Conservation (phyloP, 1,284 basidiomycete genomes). For the Cryptococcus sp. region DNA sequence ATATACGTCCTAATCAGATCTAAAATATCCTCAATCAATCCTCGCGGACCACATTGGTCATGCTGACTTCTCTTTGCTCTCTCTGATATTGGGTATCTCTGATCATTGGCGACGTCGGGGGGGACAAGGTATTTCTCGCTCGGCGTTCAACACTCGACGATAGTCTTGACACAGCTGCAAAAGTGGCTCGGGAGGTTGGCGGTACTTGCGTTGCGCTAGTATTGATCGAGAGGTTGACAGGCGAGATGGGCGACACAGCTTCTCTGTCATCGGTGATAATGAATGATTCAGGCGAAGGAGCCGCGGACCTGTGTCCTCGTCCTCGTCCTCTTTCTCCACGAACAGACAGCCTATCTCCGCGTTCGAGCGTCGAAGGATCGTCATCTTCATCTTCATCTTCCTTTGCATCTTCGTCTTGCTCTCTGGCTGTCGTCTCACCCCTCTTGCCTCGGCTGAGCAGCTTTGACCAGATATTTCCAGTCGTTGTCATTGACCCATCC, state of each 20-base stretch:
- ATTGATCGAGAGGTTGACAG: no score
- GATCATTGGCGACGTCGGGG: neutral
- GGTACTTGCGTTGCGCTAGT: no score
- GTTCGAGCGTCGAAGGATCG: neutral
- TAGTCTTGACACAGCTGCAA: neutral
- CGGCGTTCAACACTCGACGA: neutral
- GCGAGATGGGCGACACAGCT: no score
- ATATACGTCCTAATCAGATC: no score
- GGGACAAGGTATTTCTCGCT: neutral
- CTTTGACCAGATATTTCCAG: constrained; percentile 3
- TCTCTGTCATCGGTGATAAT: neutral
- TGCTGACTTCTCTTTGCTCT: no score
- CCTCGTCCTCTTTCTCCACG: neutral
- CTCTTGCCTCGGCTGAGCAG: neutral
- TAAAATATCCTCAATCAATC: no score
- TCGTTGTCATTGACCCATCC: constrained; percentile 7
- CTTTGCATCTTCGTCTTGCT: neutral
- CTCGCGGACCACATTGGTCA: no score
- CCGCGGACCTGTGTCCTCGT: constrained; percentile 13
- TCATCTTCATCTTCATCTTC: constrained; percentile 5
- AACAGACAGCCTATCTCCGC: neutral
- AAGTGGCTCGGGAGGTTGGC: no score
- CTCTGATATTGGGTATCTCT: neutral
- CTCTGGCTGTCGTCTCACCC: neutral
- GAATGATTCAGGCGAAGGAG: constrained; percentile 26